phyloP scores from a whole-genome alignment of 805 yeast species.

The Kazachstania viticola region DNA sequence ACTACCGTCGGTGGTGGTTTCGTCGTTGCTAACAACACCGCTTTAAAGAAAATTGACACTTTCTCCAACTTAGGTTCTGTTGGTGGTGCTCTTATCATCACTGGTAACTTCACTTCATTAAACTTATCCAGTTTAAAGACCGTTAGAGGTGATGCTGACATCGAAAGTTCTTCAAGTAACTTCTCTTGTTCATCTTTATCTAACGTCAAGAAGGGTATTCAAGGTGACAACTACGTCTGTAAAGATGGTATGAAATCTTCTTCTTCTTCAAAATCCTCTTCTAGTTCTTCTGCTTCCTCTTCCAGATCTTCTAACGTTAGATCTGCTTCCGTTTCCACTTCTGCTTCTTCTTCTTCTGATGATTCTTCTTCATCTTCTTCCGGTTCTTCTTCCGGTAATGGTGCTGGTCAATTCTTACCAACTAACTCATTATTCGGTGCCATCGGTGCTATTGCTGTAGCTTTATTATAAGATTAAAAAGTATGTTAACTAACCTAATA shows the following conservation, averaged over 20 bases:
- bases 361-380: constrained; percentile 11
- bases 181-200: constrained; percentile 75
- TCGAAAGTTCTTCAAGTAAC: constrained; percentile 58
- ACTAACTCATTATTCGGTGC: constrained; percentile 37
- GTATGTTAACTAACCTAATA: neutral
- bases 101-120: constrained; percentile 75
- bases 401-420: constrained; percentile 23
- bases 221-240: constrained; percentile 81
- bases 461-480: constrained; percentile 42
- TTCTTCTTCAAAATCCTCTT: constrained; percentile 29
- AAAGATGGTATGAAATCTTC: constrained; percentile 47
- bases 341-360: constrained; percentile 31
- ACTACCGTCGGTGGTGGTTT: constrained; percentile 86
- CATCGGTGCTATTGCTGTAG: constrained; percentile 38
- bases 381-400: constrained; percentile 26
- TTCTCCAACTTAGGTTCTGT: constrained; percentile 63
- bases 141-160: constrained; percentile 86
- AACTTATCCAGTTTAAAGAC: constrained; percentile 59
- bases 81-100: constrained; percentile 78
- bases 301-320: constrained; percentile 16
- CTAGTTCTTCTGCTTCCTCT: constrained; percentile 22
- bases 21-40: constrained; percentile 74
- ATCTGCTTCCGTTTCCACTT: constrained; percentile 6
- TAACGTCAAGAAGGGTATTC: constrained; percentile 66
- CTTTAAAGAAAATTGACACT: constrained; percentile 52